Evolutionary conservation across 2,329 filamentous ascomycete species (phyloP), one percentile per base, ranked within the genome.

Genomic region (Hortaea werneckii): DNA sequence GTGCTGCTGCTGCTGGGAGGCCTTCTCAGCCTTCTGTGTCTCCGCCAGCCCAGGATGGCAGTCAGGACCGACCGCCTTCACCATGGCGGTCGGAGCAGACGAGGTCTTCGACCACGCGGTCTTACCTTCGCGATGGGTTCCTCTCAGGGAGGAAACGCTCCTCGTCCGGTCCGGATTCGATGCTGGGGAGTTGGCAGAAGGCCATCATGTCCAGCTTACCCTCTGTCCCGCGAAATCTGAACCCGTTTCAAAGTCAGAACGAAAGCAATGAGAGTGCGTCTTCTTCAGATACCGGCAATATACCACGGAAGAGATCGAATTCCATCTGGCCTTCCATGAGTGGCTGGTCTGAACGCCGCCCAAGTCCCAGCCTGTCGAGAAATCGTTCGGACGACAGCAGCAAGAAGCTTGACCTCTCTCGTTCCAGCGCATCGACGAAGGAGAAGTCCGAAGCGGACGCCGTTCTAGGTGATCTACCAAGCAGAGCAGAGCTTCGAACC

Each of bases 51-150:
- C 39, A 35, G 29, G 32, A 35, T 9, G 32, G 9, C 2, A n/a
- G n/a, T n/a, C 29, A 43, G 38, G 32, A 41, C 47, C 26, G 32
- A 35, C 32, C 32, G 32, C 69, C 70, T 39, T 72, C 70, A n/a
- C 69, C 70, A 12, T 72, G 69, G 69, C 63, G 65, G 13, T 62
- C 66, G 9, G 61, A 58, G 49, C 58, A 63, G 39, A 57, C 60
- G 29, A 37, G 30, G 37, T 55, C 56, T 10, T 64, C 60, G 42
- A 63, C 64, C 35, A 63, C 65, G 30, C 62, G 61, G 44, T 54
- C 64, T 8, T 52, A 62, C 8, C 55, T 72, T 9, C 61, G 64
- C 8, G 61, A 72, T 43, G 63, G 62, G 38, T 58, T 69, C 37
- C 58, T 56, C 5, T 65, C 65, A 27, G 54, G 54, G 10, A 58